Percentiles rank a stretch among this genome's conserved stretches.
Conservation (phyloP, 2,329 filamentous ascomycete species). For the Sphaerulina musiva region DNA sequence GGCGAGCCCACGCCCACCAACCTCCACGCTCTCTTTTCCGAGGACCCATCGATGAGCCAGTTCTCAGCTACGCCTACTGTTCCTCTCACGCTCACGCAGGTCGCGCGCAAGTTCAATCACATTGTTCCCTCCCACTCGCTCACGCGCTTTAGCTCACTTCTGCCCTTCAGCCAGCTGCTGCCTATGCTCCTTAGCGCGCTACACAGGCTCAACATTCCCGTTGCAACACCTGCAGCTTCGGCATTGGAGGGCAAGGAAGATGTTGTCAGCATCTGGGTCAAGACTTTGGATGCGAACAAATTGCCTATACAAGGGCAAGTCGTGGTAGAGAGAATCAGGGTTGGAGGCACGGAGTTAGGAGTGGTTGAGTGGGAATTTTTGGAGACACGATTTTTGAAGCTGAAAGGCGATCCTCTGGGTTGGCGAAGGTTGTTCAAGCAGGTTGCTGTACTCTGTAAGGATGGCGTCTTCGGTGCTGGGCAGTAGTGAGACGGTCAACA, state of each 20-base stretch:
- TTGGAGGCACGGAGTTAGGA: conserved; percentile 32
- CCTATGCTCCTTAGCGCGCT: conserved; percentile 74
- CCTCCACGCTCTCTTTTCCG: conserved; percentile 60
- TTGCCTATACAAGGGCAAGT: conserved; percentile 71
- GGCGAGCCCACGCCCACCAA: conserved; percentile 31
- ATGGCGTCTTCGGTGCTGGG: conserved; percentile 53
- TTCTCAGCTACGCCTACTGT: conserved; percentile 75
- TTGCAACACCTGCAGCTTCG: conserved; percentile 42
- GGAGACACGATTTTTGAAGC: conserved; percentile 86
- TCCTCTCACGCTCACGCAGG: conserved; percentile 79
- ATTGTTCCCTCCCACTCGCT: conserved; percentile 83
- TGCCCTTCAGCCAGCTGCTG: conserved; percentile 67
- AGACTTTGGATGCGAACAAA: conserved; percentile 63
- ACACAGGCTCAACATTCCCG: conserved; percentile 76
- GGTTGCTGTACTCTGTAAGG: conserved; percentile 78
- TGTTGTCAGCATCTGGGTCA: conserved; percentile 55
- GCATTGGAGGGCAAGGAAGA: conserved; percentile 45
- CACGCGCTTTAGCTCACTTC: conserved; percentile 84
- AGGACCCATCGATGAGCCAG: conserved; percentile 78
- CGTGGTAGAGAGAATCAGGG: conserved; percentile 59
- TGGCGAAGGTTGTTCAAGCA: conserved; percentile 98
- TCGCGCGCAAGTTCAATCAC: conserved; percentile 79
- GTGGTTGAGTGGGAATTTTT: conserved; percentile 54
- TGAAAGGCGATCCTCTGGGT: conserved; percentile 91
- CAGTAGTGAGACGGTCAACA: background rate